Conservation (phyloP, 2,329 filamentous ascomycete species). For the Scedosporium minutisporum region DNA sequence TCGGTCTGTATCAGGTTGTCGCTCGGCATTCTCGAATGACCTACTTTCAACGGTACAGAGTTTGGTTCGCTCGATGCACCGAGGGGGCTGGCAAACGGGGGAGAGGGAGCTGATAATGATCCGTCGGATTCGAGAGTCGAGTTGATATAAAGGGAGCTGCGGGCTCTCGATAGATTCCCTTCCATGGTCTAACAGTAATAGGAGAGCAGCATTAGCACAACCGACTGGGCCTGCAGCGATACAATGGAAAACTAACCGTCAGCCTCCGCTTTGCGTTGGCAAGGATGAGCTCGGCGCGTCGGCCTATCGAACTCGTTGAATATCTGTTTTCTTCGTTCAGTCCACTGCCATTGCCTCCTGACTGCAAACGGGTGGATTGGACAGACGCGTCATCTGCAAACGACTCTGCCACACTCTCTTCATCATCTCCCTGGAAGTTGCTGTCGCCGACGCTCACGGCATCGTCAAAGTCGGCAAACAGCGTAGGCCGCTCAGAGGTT, state of each 20-base stretch:
- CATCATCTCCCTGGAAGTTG: slow-evolving; percentile 57
- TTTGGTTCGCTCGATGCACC: slow-evolving; percentile 12
- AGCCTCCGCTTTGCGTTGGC: slow-evolving; percentile 85
- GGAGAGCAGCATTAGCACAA: background rate
- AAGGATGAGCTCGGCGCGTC: slow-evolving; percentile 79
- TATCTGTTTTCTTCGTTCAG: slow-evolving; percentile 46
- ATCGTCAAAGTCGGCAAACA: slow-evolving; percentile 55
- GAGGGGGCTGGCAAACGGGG: slow-evolving; percentile 30
- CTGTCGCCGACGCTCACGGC: slow-evolving; percentile 52
- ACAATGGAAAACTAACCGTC: slow-evolving; percentile 50
- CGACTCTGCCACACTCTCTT: slow-evolving; percentile 53
- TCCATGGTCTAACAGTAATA: slow-evolving; percentile 67
- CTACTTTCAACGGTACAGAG: slow-evolving; percentile 17
- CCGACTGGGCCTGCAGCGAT: background rate
- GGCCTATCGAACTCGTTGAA: slow-evolving; percentile 67
- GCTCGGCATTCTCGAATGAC: slow-evolving; percentile 52
- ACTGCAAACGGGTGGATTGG: slow-evolving; percentile 17
- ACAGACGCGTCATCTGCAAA: slow-evolving; percentile 37
- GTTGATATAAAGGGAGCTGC: slow-evolving; percentile 52
- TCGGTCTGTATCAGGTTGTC: slow-evolving; percentile 34
- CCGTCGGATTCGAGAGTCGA: slow-evolving; percentile 31
- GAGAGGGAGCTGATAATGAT: slow-evolving; percentile 38
- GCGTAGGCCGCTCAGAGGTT: slow-evolving; percentile 34
- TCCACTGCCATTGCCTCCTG: slow-evolving; percentile 17
- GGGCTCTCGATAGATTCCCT: slow-evolving; percentile 73